Conservation (phyloP, 129 eudicot genomes). For the Escallonia rubra region DNA sequence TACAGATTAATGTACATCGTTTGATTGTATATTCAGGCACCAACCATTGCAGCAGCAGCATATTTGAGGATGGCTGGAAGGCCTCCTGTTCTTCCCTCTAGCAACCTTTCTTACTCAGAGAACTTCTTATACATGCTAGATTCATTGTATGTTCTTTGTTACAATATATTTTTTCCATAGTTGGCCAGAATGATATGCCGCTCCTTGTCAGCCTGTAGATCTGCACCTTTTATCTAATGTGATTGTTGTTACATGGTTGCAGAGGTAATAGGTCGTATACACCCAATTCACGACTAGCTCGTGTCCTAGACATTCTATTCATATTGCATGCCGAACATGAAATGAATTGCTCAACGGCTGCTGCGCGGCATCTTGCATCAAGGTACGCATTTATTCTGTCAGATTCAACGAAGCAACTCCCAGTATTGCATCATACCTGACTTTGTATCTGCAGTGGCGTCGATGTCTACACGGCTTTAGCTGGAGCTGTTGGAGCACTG, state of each 20-base stretch:
- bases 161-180: background rate
- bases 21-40: slow-evolving; percentile 50
- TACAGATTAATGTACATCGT: background rate
- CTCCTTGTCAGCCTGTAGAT: background rate
- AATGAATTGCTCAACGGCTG: slow-evolving; percentile 98
- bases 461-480: slow-evolving; percentile 93
- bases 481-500: slow-evolving; percentile 98
- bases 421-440: slow-evolving; percentile 8
- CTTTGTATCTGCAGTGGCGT: slow-evolving; percentile 69
- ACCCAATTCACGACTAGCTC: slow-evolving; percentile 96
- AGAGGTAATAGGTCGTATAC: slow-evolving; percentile 88
- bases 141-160: slow-evolving; percentile 61
- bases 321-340: slow-evolving; percentile 97
- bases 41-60: slow-evolving; percentile 98
- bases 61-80: slow-evolving; percentile 95
- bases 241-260: slow-evolving; percentile 20
- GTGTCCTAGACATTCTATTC: slow-evolving; percentile 85
- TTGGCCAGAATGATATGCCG: no score
- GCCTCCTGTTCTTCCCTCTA: slow-evolving; percentile 96
- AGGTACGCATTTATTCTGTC: slow-evolving; percentile 37
- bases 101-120: slow-evolving; percentile 87
- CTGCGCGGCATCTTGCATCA: slow-evolving; percentile 95
- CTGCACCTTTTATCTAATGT: slow-evolving; percentile 9
- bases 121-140: slow-evolving; percentile 98
- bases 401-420: background rate